phyloP scores from a whole-genome alignment of 176 grass and related monocot genomes.

The Oryza australiensis region DNA sequence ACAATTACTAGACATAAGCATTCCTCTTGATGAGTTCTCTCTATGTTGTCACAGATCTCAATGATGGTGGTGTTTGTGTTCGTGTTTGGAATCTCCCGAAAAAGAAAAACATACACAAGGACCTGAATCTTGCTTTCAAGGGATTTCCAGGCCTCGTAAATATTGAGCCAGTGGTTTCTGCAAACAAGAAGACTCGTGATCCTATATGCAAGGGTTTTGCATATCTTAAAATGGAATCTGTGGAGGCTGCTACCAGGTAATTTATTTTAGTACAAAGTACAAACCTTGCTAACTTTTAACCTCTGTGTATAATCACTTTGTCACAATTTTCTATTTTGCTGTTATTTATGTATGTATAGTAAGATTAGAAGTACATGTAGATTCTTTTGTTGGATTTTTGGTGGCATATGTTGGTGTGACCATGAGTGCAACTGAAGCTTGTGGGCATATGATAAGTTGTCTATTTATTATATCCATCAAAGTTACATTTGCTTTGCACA shows the following conservation, averaged over 20 bases:
- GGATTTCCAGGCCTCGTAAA: constrained; percentile 71
- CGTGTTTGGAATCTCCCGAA: constrained; percentile 80
- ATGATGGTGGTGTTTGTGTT: constrained; percentile 40
- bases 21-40: constrained; percentile 34
- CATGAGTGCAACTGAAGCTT: not conserved
- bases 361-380: not conserved
- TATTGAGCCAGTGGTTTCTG: constrained; percentile 67
- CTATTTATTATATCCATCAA: constrained; percentile 22
- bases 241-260: constrained; percentile 70
- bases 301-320: not conserved
- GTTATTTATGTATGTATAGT: not conserved
- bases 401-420: not conserved
- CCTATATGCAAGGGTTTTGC: constrained; percentile 94
- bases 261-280: constrained; percentile 7
- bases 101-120: constrained; percentile 98
- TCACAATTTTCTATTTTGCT: not conserved
- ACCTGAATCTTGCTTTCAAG: constrained; percentile 79
- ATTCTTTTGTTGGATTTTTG: not conserved
- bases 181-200: constrained; percentile 88
- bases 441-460: not conserved
- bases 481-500: constrained; percentile 21
- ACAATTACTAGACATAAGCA: not conserved
- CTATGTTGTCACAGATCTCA: constrained; percentile 32
- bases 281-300: not conserved
- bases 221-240: constrained; percentile 64